Conservation (phyloP, 148 eudicot species). For the Amaranthus palmeri region DNA sequence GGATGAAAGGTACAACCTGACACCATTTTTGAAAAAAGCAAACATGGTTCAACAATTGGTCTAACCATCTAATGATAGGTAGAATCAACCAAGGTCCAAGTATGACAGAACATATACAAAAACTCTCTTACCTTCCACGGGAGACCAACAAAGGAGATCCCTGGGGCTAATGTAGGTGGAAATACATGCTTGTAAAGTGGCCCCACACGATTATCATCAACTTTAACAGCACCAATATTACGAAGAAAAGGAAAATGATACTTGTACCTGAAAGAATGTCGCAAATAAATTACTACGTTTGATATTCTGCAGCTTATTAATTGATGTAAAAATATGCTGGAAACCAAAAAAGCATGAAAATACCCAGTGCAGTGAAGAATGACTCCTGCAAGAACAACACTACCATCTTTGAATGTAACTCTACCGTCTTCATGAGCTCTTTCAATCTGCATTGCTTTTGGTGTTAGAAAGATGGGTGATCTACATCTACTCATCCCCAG, state of each 20-base stretch:
- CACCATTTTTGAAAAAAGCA: not conserved
- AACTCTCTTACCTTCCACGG: constrained; percentile 66
- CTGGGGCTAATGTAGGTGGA: constrained; percentile 83
- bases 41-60: constrained; percentile 2
- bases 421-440: constrained; percentile 60
- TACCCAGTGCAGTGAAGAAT: constrained; percentile 96
- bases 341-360: constrained; percentile 4
- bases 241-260: constrained; percentile 83
- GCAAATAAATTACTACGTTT: not conserved
- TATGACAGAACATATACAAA: not conserved
- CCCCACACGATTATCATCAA: constrained; percentile 86
- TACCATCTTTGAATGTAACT: constrained; percentile 60
- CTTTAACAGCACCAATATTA: constrained; percentile 44
- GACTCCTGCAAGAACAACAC: constrained; percentile 49
- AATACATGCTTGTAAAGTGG: constrained; percentile 91
- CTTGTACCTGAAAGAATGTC: constrained; percentile 56
- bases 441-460: constrained; percentile 51
- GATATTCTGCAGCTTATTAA: not conserved
- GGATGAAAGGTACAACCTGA: constrained; percentile 73
- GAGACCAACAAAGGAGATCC: constrained; percentile 82
- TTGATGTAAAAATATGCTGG: not conserved
- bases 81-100: not conserved
- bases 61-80: not conserved
- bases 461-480: constrained; percentile 11
- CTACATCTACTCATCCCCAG: constrained; percentile 10